phyloP scores from a whole-genome alignment of 805 yeast genomes.

The Saccharomycopsis fermentans region DNA sequence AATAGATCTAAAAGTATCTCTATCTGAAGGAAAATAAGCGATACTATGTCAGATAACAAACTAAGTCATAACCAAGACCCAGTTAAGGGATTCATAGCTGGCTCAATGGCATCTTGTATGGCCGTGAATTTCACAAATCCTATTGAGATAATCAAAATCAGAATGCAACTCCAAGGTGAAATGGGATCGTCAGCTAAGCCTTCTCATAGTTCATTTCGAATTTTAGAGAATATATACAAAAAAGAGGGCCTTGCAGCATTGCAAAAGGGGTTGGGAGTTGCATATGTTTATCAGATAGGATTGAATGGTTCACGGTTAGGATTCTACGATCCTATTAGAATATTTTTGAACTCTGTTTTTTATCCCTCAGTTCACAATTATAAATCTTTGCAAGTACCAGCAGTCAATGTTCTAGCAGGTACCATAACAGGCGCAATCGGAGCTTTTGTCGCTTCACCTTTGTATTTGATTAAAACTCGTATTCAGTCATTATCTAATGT shows the following conservation, averaged over 20 bases:
- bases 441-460: conserved; percentile 82
- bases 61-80: background rate
- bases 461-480: conserved; percentile 86
- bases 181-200: conserved; percentile 43
- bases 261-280: conserved; percentile 84
- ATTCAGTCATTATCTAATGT: conserved; percentile 81
- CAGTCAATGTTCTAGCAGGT: conserved; percentile 70
- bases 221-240: conserved; percentile 55
- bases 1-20: too few species aligned
- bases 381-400: conserved; percentile 37
- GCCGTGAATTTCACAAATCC: conserved; percentile 97
- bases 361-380: conserved; percentile 41
- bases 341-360: conserved; percentile 41
- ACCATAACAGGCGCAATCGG: conserved; percentile 82
- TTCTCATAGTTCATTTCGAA: conserved; percentile 82
- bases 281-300: conserved; percentile 83
- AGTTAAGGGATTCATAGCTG: background rate
- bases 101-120: conserved; percentile 72
- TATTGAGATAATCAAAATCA: conserved; percentile 84
- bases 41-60: background rate
- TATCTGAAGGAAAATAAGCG: background rate
- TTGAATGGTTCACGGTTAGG: conserved; percentile 93
- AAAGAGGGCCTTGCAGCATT: conserved; percentile 82
- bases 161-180: conserved; percentile 97
- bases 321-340: conserved; percentile 80